Evolutionary conservation across 257 asterid genomes (phyloP), one percentile per base, ranked within the genome.

Genomic region (Solanum clarkiae): DNA sequence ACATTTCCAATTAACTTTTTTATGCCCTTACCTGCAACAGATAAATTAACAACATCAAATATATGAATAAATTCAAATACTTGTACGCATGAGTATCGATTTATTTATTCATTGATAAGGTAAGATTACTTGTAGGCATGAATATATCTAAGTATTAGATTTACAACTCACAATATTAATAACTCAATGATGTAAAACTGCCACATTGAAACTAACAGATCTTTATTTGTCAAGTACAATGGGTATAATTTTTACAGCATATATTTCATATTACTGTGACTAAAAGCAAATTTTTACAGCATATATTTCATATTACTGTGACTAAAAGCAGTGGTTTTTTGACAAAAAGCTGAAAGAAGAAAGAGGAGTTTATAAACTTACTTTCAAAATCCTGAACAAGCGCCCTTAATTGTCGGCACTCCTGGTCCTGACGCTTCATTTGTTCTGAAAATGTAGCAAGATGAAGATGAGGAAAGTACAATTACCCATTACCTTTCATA

Each of bases 361-460:
- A 40, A 82, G 49, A 79, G 65, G 26, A 51, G 53, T 83, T 63
- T 15, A 32, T 62, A 83, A 71, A 87, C 94, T 90, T 92, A 95
- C 99, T 91, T 90, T 95, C 92, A 29, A 95, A 94, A 88, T 92
- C 98, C 88, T 95, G 97, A 89, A 95, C 97, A 86, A 95, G 99
- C 47, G 90, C 90, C 89, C 93, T 92, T 90, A 94, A 88, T 84
- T 93, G 98, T 82, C 90, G 83, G 88, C 99, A 95, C 86, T 94
- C 98, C 89, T 87, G 88, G 56, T 91, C 93, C 88, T 88, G 93
- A 12, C 91, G 97, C 87, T 90, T 92, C 90, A 74, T 91, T 85
- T 90, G 94, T 85, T 94, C 99, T 95, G 98, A 85, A 92, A 90
- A 88, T 74, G 71, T 84, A 87, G 84, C 86, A 88, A 26, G 74